Conservation (phyloP, 2,329 filamentous ascomycete genomes). For the Aspergillus pseudonomiae region DNA sequence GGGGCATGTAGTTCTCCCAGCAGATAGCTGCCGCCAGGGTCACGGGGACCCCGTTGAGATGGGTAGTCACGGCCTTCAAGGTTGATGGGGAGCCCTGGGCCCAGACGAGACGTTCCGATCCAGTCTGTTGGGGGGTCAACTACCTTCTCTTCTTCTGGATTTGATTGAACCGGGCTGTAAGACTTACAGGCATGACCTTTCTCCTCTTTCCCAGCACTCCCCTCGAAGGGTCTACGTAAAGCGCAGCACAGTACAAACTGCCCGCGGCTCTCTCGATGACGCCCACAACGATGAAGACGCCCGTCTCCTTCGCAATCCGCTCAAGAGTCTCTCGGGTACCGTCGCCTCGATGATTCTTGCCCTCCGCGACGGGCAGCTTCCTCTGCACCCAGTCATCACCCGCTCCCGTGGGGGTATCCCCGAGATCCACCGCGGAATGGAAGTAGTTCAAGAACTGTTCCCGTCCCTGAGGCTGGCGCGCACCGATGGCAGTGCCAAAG, state of each 20-base stretch:
- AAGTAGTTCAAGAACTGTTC: constrained; percentile 86
- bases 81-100: constrained; percentile 80
- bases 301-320: constrained; percentile 71
- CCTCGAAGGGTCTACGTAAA: constrained; percentile 76
- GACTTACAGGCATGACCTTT: constrained; percentile 83
- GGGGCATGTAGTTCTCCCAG: constrained; percentile 97
- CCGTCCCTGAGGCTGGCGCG: constrained; percentile 67
- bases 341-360: constrained; percentile 63
- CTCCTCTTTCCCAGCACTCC: constrained; percentile 82
- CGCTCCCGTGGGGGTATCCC: constrained; percentile 72
- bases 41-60: constrained; percentile 75
- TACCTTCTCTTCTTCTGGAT: neutral
- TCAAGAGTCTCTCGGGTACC: constrained; percentile 82
- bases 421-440: constrained; percentile 76
- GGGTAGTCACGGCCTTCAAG: constrained; percentile 76
- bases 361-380: constrained; percentile 57
- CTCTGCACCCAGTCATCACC: constrained; percentile 72
- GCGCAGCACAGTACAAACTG: constrained; percentile 78
- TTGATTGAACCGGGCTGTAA: neutral
- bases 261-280: constrained; percentile 79
- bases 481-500: constrained; percentile 76
- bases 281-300: constrained; percentile 80
- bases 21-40: constrained; percentile 88
- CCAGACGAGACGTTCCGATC: constrained; percentile 82
- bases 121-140: constrained; percentile 57